These are phyloP conservation scores for Gracilaria vermiculophylla DNA, from an alignment of 23 red algal genomes.

Conservation along the genomic window DNA sequence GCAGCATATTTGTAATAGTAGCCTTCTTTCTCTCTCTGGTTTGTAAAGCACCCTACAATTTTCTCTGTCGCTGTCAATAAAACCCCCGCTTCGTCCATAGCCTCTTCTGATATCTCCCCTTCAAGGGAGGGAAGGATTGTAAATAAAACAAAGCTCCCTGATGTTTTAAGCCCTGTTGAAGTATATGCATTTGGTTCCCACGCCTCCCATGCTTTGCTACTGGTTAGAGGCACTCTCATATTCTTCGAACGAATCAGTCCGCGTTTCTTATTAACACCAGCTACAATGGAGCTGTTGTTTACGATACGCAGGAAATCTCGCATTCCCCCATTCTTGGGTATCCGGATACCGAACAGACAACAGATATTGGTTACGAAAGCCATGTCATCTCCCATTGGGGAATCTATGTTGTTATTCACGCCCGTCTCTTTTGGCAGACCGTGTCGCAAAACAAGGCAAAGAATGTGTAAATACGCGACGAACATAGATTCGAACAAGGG, in stretches of 20 bases:
- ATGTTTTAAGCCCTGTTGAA: not conserved
- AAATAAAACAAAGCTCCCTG: not conserved
- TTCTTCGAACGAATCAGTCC: not conserved
- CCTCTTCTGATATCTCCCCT: not conserved
- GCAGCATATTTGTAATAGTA: not conserved
- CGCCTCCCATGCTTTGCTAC: not conserved
- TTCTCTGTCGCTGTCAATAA: not conserved
- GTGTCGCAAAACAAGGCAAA: too few relatives aligned
- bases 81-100: not conserved
- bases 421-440: too few relatives aligned
- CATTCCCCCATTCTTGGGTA: too few relatives aligned
- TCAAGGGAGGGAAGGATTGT: not conserved
- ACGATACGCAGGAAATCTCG: too few relatives aligned
- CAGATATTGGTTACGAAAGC: too few relatives aligned
- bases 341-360: too few relatives aligned
- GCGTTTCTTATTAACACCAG: not conserved
- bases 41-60: not conserved
- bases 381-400: too few relatives aligned
- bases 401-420: too few relatives aligned
- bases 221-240: too few relatives aligned
- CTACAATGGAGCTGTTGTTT: not conserved
- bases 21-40: not conserved
- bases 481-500: too few relatives aligned
- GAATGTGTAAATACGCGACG: too few relatives aligned
- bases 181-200: not conserved